These are phyloP conservation scores for Sordaria brevicollis DNA, from an alignment of 495 filamentous ascomycete genomes.

Conservation along the genomic window DNA sequence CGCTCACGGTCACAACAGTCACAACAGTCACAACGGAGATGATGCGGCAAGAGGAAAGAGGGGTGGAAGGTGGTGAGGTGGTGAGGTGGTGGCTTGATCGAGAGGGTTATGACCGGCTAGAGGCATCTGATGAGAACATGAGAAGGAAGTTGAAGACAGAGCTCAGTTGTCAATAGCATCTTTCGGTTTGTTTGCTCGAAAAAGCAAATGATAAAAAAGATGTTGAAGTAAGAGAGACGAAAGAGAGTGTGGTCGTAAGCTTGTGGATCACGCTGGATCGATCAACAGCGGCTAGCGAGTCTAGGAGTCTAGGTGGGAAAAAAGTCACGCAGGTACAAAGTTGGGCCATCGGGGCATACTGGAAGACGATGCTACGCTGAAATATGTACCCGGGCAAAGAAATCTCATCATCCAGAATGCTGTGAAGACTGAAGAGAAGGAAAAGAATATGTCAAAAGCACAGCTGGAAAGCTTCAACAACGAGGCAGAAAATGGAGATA, in stretches of 20 bases:
- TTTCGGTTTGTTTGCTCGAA: too few species aligned
- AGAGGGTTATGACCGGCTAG: fast-evolving
- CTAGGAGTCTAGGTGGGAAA: too few species aligned
- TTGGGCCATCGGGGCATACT: not conserved
- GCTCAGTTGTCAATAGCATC: not conserved
- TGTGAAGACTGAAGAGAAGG: not conserved
- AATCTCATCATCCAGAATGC: not conserved
- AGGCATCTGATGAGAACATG: not conserved
- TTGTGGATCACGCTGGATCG: not conserved
- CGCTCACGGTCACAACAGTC: not conserved
- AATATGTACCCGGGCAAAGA: not conserved
- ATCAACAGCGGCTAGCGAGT: too few species aligned
- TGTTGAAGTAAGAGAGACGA: not conserved
- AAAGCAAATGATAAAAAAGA: not conserved
- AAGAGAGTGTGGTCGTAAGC: too few species aligned
- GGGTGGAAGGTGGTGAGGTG: too few species aligned
- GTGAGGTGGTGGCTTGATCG: not conserved
- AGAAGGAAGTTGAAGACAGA: not conserved
- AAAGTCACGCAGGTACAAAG: not conserved
- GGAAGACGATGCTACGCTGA: not conserved
- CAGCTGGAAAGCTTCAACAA: not conserved
- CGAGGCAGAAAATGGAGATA: not conserved
- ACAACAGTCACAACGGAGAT: too few species aligned
- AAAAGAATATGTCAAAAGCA: not conserved
- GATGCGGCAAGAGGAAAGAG: too few species aligned